These are phyloP conservation scores for Trichoderma lentiforme DNA, from an alignment of 2,329 filamentous ascomycete genomes.

Conservation along the genomic window DNA sequence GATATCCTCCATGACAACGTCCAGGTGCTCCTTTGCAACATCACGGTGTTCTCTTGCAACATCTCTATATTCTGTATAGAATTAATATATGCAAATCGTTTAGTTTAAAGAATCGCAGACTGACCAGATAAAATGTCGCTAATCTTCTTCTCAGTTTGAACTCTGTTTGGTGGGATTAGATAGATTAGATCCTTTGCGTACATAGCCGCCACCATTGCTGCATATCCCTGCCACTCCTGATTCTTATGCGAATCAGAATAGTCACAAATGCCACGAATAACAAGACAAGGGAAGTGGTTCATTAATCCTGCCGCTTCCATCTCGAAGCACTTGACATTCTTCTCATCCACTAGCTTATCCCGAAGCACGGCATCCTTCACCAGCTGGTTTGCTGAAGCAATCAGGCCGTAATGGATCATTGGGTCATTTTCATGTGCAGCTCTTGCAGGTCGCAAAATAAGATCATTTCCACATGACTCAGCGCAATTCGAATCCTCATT, in stretches of 20 bases:
- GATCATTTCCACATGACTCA: background rate
- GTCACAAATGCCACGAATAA: background rate
- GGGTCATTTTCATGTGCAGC: background rate
- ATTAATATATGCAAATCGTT: background rate
- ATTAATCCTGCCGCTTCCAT: background rate
- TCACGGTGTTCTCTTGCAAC: background rate
- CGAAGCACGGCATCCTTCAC: background rate
- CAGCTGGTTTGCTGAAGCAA: background rate
- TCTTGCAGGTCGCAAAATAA: background rate
- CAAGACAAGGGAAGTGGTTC: background rate
- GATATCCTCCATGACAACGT: background rate
- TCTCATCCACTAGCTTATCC: too few relatives aligned
- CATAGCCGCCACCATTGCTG: background rate
- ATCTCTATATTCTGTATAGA: background rate
- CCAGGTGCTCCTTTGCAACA: background rate
- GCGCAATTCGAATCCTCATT: background rate
- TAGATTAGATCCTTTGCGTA: background rate
- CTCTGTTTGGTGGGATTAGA: background rate
- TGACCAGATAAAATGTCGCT: background rate
- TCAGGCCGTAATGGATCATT: background rate
- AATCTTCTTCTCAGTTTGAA: background rate
- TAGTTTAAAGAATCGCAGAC: rapidly evolving
- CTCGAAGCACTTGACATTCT: background rate
- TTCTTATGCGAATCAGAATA: background rate
- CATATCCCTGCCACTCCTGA: background rate